phyloP scores from a whole-genome alignment of 805 yeast genomes.

The Kazachstania taianensis region DNA sequence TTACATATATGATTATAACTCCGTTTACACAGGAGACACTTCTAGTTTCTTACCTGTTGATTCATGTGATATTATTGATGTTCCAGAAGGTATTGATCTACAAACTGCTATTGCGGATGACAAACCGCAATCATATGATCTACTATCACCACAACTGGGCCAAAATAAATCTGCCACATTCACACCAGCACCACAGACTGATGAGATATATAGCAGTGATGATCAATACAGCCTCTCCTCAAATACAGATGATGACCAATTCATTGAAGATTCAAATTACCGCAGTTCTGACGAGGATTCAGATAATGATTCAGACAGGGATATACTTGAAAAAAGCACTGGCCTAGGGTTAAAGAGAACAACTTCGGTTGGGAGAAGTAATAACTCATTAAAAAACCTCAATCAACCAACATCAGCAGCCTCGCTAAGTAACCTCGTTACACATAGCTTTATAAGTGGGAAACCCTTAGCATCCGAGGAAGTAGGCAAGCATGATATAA shows the following conservation, averaged over 20 bases:
- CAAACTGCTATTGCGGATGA: constrained; percentile 26
- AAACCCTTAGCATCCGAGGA: constrained; percentile 10
- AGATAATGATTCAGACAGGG: constrained; percentile 5
- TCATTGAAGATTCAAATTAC: constrained; percentile 19
- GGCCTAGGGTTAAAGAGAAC: constrained; percentile 18
- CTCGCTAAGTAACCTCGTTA: constrained; percentile 3
- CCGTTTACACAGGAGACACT: constrained; percentile 53
- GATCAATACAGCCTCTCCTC: constrained; percentile 11
- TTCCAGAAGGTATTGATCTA: constrained; percentile 27
- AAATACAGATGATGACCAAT: constrained; percentile 14
- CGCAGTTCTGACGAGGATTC: constrained; percentile 18
- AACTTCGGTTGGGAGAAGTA: constrained; percentile 22
- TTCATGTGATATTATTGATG: constrained; percentile 28
- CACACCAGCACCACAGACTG: neutral
- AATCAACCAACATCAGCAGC: constrained; percentile 4
- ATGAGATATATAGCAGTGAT: constrained; percentile 5
- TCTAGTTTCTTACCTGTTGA: constrained; percentile 28
- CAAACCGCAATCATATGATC: constrained; percentile 6
- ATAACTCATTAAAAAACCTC: constrained; percentile 20
- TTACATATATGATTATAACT: constrained; percentile 69
- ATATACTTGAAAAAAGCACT: constrained; percentile 3
- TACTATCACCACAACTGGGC: neutral
- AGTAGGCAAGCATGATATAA: neutral
- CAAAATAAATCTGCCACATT: neutral
- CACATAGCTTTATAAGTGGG: constrained; percentile 27